Percentiles rank a stretch among this genome's conserved stretches.
These are phyloP conservation scores for Colletotrichum higginsianum DNA, from an alignment of 2,329 filamentous ascomycete genomes.

Conservation along the genomic window DNA sequence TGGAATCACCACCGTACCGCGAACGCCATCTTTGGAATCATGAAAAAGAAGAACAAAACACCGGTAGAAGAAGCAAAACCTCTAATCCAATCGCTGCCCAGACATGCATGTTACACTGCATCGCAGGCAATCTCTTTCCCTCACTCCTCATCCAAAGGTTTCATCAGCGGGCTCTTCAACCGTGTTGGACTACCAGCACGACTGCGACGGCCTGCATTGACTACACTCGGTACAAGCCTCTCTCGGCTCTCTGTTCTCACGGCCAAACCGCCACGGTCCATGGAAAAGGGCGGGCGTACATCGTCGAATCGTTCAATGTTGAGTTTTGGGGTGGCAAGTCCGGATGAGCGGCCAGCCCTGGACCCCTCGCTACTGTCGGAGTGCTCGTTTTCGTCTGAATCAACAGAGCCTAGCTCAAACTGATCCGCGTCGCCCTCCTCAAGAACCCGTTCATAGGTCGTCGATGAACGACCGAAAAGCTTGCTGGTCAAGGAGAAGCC, in stretches of 20 bases:
- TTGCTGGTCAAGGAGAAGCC: constrained; percentile 72
- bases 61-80: neutral
- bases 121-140: neutral
- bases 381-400: constrained; percentile 75
- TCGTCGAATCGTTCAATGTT: constrained; percentile 68
- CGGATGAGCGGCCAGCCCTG: constrained; percentile 72
- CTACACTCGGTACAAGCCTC: constrained; percentile 73
- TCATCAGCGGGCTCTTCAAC: constrained; percentile 71
- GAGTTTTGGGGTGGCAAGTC: constrained; percentile 77
- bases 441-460: constrained; percentile 85
- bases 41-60: neutral
- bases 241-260: constrained; percentile 91
- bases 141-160: constrained; percentile 56
- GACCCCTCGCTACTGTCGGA: constrained; percentile 74
- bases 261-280: constrained; percentile 80
- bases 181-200: constrained; percentile 71
- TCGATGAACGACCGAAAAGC: constrained; percentile 72
- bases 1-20: neutral
- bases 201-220: constrained; percentile 71
- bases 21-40: constrained; percentile 20
- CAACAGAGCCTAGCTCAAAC: constrained; percentile 82
- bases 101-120: constrained; percentile 23
- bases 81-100: constrained; percentile 9
- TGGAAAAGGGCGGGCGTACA: constrained; percentile 56
- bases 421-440: constrained; percentile 83